Conservation (phyloP, 2,329 filamentous ascomycete genomes). For the Colletotrichum sp. region DNA sequence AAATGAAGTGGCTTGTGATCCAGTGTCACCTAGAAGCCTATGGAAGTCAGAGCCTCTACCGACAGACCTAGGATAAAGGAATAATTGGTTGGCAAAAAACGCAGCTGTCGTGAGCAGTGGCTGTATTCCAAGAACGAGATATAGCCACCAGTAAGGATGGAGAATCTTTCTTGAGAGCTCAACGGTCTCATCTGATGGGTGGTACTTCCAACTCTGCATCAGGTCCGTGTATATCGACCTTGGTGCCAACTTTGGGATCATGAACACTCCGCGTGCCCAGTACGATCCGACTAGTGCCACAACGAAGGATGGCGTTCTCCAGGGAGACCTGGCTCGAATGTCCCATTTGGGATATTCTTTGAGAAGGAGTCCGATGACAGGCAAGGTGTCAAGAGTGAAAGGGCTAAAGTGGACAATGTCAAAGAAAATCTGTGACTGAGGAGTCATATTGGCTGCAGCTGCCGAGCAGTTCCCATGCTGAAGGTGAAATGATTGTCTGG, state of each 20-base stretch:
- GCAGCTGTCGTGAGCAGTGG: not conserved
- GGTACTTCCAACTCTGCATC: no score
- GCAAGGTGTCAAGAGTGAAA: not conserved
- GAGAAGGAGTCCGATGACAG: not conserved
- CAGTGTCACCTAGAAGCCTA: not conserved
- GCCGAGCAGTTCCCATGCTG: not conserved
- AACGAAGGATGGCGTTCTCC: no score
- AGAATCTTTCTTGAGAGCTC: not conserved
- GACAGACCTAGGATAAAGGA: not conserved
- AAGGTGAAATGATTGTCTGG: not conserved
- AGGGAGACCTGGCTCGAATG: no score
- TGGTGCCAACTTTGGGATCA: no score
- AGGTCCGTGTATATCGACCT: no score
- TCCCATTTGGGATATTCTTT: not conserved
- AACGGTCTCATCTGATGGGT: not conserved
- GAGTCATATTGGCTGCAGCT: not conserved
- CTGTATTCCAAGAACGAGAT: not conserved
- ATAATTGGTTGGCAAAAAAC: not conserved
- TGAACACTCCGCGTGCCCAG: no score
- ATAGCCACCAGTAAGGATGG: not conserved
- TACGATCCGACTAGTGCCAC: no score
- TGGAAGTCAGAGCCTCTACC: not conserved
- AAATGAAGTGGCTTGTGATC: not conserved
- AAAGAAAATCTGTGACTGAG: not conserved
- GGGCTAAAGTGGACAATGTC: not conserved